Evolutionary conservation across 495 filamentous ascomycete genomes (phyloP), one percentile per base, ranked within the genome.

Genomic region (Podospora pseudocomata): DNA sequence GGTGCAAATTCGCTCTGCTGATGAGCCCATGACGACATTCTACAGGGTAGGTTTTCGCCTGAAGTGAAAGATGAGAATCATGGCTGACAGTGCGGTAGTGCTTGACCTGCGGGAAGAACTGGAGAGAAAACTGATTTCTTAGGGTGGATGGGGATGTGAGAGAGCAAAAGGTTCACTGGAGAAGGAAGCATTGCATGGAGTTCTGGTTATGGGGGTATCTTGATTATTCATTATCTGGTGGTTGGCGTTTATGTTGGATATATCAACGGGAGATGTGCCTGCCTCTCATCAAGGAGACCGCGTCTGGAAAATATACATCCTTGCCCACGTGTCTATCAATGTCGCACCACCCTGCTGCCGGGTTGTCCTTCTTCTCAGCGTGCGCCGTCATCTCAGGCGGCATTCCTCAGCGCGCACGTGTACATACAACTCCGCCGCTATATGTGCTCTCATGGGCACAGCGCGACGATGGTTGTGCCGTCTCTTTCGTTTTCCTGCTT

Each of bases 1-100:
- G 86, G 88, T 97, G 73, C 95, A 99, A 86, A 98, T 97, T 81
- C 89, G 95, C 67, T 96, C 92, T 82, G 95, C 96, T 55, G 95
- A 99, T 81, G 95, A 99, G 84, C 95, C 95, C 64, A 97, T 97
- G 93, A 99, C 95, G 60, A 92, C 86, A 55, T 98, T 99, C 79
- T 94, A 90, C 77, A 93, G 91, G 90, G 92, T 94, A 70, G 64
- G 83, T 39, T 23, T 57, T 67, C n/a, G 23, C 23, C 27, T 61
- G 2, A 30, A 32, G 62, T 23, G 39, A 57, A 28, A 27, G 59
- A 30, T 15, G 44, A 30, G 13, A 44, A 57, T 39, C 53, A 63
- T 19, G 27, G 72, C 72, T 78, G 67, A 80, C 60, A 7, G 18
- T 64, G 49, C 66, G n/a, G 65, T 65, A 88, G 86, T 88, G 86